These are phyloP conservation scores for Aureobasidium pullulans DNA, from an alignment of 2,329 filamentous ascomycete species.

Conservation along the genomic window DNA sequence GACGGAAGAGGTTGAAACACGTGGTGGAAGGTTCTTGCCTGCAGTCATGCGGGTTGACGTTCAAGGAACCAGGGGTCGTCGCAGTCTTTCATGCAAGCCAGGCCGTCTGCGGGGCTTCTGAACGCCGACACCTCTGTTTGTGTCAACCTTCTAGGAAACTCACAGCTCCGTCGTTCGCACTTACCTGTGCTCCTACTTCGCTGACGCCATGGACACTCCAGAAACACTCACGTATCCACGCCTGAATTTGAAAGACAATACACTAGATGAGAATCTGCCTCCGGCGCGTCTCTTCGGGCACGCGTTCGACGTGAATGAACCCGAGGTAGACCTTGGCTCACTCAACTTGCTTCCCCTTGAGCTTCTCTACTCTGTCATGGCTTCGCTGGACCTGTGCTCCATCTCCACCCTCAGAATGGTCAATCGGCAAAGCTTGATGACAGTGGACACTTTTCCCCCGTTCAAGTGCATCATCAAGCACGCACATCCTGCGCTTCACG, in stretches of 20 bases:
- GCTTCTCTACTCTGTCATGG: neutral
- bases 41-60: constrained; percentile 4
- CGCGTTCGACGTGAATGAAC: neutral
- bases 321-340: neutral
- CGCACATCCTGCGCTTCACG: neutral
- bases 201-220: neutral
- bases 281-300: neutral
- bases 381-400: constrained; percentile 26
- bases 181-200: neutral
- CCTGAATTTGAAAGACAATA: neutral
- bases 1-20: neutral
- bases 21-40: neutral
- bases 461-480: neutral
- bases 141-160: no score
- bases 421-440: constrained; percentile 28
- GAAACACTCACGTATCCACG: neutral
- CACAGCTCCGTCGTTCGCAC: neutral
- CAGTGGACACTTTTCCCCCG: constrained; percentile 24
- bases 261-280: neutral
- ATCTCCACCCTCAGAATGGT: constrained; percentile 31
- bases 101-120: neutral
- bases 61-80: neutral
- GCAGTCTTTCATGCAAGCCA: neutral
- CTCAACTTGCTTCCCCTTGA: neutral
- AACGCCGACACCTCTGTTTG: no score